phyloP scores from a whole-genome alignment of 2,329 filamentous ascomycete genomes.

The Alternaria consortialis region DNA sequence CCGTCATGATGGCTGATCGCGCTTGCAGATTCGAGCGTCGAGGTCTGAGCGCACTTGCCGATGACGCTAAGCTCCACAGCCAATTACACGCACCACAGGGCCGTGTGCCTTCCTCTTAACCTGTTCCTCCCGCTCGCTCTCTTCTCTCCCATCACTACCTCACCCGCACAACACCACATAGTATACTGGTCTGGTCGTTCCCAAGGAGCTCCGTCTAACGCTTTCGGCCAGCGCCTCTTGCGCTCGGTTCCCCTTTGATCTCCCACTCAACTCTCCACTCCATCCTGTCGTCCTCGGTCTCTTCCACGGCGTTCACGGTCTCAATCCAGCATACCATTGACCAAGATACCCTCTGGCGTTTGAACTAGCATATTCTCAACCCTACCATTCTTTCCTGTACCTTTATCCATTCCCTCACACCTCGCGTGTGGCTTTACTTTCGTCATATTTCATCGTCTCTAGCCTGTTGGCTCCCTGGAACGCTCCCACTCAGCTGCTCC shows the following conservation, averaged over 20 bases:
- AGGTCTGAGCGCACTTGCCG: slow-evolving; percentile 27
- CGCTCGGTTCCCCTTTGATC: slow-evolving; percentile 49
- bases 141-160: slow-evolving; percentile 36
- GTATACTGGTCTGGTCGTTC: slow-evolving; percentile 48
- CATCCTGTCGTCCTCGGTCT: slow-evolving; percentile 43
- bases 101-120: slow-evolving; percentile 34
- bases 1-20: slow-evolving; percentile 26
- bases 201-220: slow-evolving; percentile 45
- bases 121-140: slow-evolving; percentile 39
- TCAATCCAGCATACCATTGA: slow-evolving; percentile 42
- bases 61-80: slow-evolving; percentile 28
- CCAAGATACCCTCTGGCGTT: slow-evolving; percentile 48
- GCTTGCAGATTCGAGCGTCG: slow-evolving; percentile 25
- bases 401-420: slow-evolving; percentile 25
- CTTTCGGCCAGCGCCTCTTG: slow-evolving; percentile 55
- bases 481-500: slow-evolving; percentile 30
- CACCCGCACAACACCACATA: slow-evolving; percentile 34
- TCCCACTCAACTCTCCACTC: slow-evolving; percentile 18
- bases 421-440: slow-evolving; percentile 27
- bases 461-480: slow-evolving; percentile 22
- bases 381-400: slow-evolving; percentile 33
- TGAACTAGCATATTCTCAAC: slow-evolving; percentile 31
- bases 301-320: slow-evolving; percentile 51
- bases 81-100: slow-evolving; percentile 29
- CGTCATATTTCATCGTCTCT: slow-evolving; percentile 20